phyloP scores from a whole-genome alignment of 495 filamentous ascomycete genomes.

The Acidomyces sp. region DNA sequence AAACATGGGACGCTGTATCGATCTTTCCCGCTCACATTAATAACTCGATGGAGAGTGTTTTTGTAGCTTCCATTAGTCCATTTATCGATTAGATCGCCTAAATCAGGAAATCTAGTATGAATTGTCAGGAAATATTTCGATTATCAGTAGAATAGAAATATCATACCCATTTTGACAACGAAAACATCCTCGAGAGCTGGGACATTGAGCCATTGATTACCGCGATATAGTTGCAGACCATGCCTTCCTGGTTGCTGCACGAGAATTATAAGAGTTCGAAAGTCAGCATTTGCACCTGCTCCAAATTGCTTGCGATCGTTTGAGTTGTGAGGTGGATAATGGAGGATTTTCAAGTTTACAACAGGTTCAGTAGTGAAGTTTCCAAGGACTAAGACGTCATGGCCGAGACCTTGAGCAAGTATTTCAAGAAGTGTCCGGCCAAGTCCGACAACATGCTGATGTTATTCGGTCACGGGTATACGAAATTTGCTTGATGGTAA shows the following conservation, averaged over 20 bases:
- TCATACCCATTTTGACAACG: slow-evolving; percentile 37
- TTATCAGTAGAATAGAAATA: too few species aligned
- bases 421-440: slow-evolving; percentile 28
- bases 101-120: too few species aligned
- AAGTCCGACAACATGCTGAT: slow-evolving; percentile 28
- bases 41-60: slow-evolving; percentile 30
- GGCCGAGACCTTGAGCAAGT: slow-evolving; percentile 30
- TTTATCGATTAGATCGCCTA: slow-evolving; percentile 31
- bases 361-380: slow-evolving; percentile 35
- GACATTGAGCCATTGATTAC: slow-evolving; percentile 30
- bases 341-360: slow-evolving; percentile 34
- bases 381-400: slow-evolving; percentile 29
- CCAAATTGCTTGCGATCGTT: slow-evolving; percentile 33
- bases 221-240: slow-evolving; percentile 35
- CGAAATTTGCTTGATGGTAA: slow-evolving; percentile 36
- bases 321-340: slow-evolving; percentile 29
- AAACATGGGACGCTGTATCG: slow-evolving; percentile 25
- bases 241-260: slow-evolving; percentile 32
- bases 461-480: slow-evolving; percentile 37
- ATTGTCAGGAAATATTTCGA: too few species aligned
- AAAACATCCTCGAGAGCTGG: slow-evolving; percentile 29
- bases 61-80: slow-evolving; percentile 30
- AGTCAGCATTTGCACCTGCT: slow-evolving; percentile 31
- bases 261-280: slow-evolving; percentile 33
- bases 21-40: slow-evolving; percentile 26